phyloP scores from a whole-genome alignment of 495 filamentous ascomycete species.

The Friedmanniomyces simplex region DNA sequence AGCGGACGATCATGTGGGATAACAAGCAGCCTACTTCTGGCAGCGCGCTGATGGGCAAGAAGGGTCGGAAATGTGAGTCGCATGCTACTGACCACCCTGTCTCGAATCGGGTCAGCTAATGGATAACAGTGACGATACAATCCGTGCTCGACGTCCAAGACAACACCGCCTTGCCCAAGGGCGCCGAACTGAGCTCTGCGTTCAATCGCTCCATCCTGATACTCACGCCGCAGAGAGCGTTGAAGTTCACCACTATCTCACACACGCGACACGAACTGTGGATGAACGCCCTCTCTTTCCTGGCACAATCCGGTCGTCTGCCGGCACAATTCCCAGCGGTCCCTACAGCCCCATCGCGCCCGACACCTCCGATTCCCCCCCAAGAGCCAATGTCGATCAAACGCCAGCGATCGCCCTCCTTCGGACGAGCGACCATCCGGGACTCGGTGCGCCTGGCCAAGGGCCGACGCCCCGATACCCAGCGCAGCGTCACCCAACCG shows the following conservation, averaged over 20 bases:
- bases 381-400: constrained; percentile 44
- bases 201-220: constrained; percentile 96
- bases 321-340: constrained; percentile 4
- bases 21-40: constrained; percentile 90
- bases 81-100: not conserved
- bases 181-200: constrained; percentile 40
- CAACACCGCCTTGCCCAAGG: constrained; percentile 77
- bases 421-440: constrained; percentile 57
- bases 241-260: constrained; percentile 84
- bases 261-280: constrained; percentile 88
- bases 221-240: constrained; percentile 79
- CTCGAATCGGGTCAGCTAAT: constrained; percentile 18
- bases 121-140: constrained; percentile 69
- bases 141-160: constrained; percentile 96
- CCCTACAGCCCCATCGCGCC: not conserved
- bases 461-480: constrained; percentile 38
- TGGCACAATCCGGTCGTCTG: constrained; percentile 50
- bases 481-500: constrained; percentile 10
- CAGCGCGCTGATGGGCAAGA: constrained; percentile 84
- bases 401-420: constrained; percentile 30
- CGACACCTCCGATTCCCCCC: not conserved
- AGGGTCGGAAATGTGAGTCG: constrained; percentile 83
- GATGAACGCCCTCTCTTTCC: constrained; percentile 87
- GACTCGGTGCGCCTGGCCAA: constrained; percentile 90
- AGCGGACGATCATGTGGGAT: constrained; percentile 94